Base-by-base conservation (phyloP, 2,329 filamentous ascomycete species). In the Ophiostoma quercus region DNA sequence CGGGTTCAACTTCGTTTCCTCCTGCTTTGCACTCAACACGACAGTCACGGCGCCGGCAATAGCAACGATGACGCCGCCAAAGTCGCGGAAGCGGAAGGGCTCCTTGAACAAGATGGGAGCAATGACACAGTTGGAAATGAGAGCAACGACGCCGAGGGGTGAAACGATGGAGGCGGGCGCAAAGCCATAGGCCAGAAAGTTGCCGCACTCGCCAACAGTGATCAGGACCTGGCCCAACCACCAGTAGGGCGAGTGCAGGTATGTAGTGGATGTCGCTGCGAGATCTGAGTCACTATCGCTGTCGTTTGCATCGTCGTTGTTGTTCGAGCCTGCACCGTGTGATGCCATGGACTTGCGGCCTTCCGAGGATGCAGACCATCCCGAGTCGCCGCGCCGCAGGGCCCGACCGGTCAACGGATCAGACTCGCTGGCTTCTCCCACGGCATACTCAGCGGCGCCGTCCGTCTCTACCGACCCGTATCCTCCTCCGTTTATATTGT, bases 161-260 rank as follows among this genome's bases (percentile, higher is more conserved):
- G 94, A 97, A 60, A 99, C 95, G 75, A 99, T 97, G 16, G 95
- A 98, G 8, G 95, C 95, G 3, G 95, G 95, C 39, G 95, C 95
- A 78, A 99, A 99, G 32, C 95, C 95, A 77, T 99, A 99, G 0
- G 95, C 95, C 73, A 99, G 82, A 77, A 99, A 99, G 78, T 99
- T 99, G 68, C 95, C 95, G 77, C 91, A 90, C 81, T 99, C 95
- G 70, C 95, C 95, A 32, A 97, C 82, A 0, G 90, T 92, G 87
- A 99, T 99, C 71, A 99, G 84, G 19, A 96, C 85, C 74, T 98
- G 94, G 25, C 95, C 95, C 41, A 89, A 81, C 95, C 95, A 99
- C 95, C 95, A 99, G 77, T 95, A 97, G 1, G 93, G 92, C 47
- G 93, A 97, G 73, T 88, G 88, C 71, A 99, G 85, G 79, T 99